phyloP scores from a whole-genome alignment of 495 filamentous ascomycete genomes.

The Hypoxylon rickii region DNA sequence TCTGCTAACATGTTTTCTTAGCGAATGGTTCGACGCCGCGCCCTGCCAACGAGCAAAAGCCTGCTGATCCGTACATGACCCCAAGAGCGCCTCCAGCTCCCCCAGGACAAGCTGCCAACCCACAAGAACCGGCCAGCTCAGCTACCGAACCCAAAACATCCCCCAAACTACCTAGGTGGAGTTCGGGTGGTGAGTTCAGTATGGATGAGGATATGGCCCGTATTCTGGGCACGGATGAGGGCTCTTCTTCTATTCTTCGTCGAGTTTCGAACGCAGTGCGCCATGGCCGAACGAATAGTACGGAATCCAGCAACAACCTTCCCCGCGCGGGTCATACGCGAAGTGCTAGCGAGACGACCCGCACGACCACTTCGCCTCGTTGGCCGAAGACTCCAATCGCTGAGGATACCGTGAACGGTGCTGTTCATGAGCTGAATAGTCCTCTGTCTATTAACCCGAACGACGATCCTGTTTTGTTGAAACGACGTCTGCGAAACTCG shows the following conservation, averaged over 20 bases:
- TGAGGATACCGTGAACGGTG: constrained; percentile 59
- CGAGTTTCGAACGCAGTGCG: constrained; percentile 90
- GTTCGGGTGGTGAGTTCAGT: constrained; percentile 74
- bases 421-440: constrained; percentile 70
- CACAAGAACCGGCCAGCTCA: constrained; percentile 61
- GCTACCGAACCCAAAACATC: constrained; percentile 60
- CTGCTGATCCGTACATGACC: constrained; percentile 64
- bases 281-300: constrained; percentile 88
- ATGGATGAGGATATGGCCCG: constrained; percentile 91
- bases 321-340: constrained; percentile 51
- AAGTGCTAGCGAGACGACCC: constrained; percentile 62
- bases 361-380: constrained; percentile 58
- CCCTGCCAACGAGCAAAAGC: constrained; percentile 46
- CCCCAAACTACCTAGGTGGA: constrained; percentile 75
- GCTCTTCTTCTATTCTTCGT: constrained; percentile 74
- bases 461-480: constrained; percentile 76
- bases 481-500: constrained; percentile 77
- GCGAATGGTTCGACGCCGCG: constrained; percentile 45
- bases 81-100: constrained; percentile 65
- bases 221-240: constrained; percentile 73
- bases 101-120: constrained; percentile 57
- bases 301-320: constrained; percentile 52
- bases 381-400: constrained; percentile 77
- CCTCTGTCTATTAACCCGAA: constrained; percentile 64
- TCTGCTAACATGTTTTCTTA: constrained; percentile 24